A percentile compares a stretch with the other conserved stretches of the same genome.
These are phyloP conservation scores for Jackrogersella multiformis DNA, from an alignment of 495 filamentous ascomycete genomes.

Conservation along the genomic window DNA sequence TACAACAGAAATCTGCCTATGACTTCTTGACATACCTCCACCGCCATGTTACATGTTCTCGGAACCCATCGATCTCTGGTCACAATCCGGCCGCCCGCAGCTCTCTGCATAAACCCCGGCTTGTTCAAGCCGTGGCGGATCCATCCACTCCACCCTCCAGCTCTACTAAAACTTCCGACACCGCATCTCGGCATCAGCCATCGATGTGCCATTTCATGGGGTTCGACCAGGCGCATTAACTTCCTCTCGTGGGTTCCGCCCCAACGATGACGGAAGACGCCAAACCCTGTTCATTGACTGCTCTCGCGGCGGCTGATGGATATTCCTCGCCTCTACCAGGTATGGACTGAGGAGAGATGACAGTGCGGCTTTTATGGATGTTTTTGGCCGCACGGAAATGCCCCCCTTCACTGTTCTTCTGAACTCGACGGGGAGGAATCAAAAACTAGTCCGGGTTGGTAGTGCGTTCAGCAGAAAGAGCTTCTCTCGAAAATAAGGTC, in stretches of 20 bases:
- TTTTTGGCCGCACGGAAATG: constrained; percentile 75
- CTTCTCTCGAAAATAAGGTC: constrained; percentile 48
- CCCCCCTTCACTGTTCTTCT: constrained; percentile 60
- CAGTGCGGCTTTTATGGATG: constrained; percentile 84
- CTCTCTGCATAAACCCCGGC: constrained; percentile 37
- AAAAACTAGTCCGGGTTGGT: constrained; percentile 87
- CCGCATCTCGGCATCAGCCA: constrained; percentile 56
- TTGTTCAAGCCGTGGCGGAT: constrained; percentile 10
- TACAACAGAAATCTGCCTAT: constrained; percentile 51
- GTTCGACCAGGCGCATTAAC: constrained; percentile 80
- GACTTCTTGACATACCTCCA: constrained; percentile 18
- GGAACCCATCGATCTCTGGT: constrained; percentile 46
- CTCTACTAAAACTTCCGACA: constrained; percentile 45
- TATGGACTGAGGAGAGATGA: constrained; percentile 59
- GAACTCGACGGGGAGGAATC: constrained; percentile 72
- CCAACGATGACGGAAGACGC: constrained; percentile 69
- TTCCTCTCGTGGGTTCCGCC: constrained; percentile 64
- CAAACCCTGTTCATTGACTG: constrained; percentile 56
- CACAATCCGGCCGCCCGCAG: constrained; percentile 23
- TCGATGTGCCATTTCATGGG: constrained; percentile 52
- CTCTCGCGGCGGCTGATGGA: constrained; percentile 42
- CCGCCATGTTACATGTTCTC: constrained; percentile 49
- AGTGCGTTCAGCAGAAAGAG: constrained; percentile 78
- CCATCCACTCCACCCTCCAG: constrained; percentile 40
- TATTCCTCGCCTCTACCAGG: constrained; percentile 49